Evolutionary conservation across 2,329 filamentous ascomycete species (phyloP).

Genomic region (Chaetomium sp.): DNA sequence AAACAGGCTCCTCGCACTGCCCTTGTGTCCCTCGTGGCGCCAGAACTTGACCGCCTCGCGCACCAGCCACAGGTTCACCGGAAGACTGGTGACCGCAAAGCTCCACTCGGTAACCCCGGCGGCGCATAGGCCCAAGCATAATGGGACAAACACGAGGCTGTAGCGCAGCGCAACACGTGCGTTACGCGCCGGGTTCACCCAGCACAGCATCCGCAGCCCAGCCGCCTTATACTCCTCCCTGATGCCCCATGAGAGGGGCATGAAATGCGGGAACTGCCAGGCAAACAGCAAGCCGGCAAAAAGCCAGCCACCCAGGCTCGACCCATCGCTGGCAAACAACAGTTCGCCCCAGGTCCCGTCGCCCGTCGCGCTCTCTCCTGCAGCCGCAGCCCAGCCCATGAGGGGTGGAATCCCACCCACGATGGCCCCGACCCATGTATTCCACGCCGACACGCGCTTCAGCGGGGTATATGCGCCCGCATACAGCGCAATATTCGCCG

Average conservation of each 20-base stretch:
- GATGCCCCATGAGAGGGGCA: conserved; percentile 83
- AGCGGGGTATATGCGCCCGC: conserved; percentile 89
- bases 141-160: conserved; percentile 74
- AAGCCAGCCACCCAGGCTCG: conserved; percentile 75
- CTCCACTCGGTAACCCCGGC: conserved; percentile 77
- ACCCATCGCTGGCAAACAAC: conserved; percentile 58
- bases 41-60: conserved; percentile 77
- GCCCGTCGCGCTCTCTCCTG: conserved; percentile 74
- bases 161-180: conserved; percentile 83
- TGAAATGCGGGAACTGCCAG: conserved; percentile 99
- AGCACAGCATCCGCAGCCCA: conserved; percentile 68
- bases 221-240: conserved; percentile 77
- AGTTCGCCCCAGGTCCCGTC: conserved; percentile 73
- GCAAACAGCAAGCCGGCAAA: conserved; percentile 78
- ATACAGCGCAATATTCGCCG: conserved; percentile 80
- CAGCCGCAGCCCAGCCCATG: conserved; percentile 97
- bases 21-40: conserved; percentile 67
- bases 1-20: conserved; percentile 77
- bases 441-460: conserved; percentile 78
- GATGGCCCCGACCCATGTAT: conserved; percentile 91
- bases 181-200: conserved; percentile 81
- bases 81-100: conserved; percentile 72
- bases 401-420: conserved; percentile 90
- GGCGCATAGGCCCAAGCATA: conserved; percentile 75
- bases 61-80: conserved; percentile 80